A percentile compares a stretch with the other conserved stretches of the same genome.
Conservation (phyloP, 805 yeast species). For the Candida succiphila region DNA sequence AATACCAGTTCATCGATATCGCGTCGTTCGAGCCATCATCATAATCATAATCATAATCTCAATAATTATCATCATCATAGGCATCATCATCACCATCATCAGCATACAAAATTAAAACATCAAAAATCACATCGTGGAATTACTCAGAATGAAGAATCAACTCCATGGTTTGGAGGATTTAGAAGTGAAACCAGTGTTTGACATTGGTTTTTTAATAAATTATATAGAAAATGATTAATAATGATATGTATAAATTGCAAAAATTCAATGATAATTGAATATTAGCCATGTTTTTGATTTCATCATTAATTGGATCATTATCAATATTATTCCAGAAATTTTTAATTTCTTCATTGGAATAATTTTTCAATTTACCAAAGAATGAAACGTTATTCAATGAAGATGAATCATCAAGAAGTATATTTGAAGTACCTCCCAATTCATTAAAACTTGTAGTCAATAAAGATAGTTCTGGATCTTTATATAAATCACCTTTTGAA, state of each 20-base stretch:
- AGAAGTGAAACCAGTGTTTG: no score
- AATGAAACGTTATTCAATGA: background rate
- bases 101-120: no score
- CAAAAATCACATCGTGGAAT: no score
- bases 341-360: background rate
- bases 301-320: no score
- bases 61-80: background rate
- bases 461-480: slow-evolving; percentile 26
- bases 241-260: no score
- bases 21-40: background rate
- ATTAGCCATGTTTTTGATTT: no score
- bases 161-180: no score
- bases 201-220: no score
- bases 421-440: slow-evolving; percentile 16
- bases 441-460: slow-evolving; percentile 35
- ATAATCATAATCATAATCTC: background rate
- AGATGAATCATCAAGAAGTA: background rate
- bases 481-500: slow-evolving; percentile 57
- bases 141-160: no score
- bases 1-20: background rate
- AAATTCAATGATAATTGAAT: no score
- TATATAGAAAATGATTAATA: no score
- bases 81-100: background rate
- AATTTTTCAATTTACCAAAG: background rate
- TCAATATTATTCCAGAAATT: background rate